phyloP scores from a whole-genome alignment of 305 asterid species.

The Caryopteris hybrid region DNA sequence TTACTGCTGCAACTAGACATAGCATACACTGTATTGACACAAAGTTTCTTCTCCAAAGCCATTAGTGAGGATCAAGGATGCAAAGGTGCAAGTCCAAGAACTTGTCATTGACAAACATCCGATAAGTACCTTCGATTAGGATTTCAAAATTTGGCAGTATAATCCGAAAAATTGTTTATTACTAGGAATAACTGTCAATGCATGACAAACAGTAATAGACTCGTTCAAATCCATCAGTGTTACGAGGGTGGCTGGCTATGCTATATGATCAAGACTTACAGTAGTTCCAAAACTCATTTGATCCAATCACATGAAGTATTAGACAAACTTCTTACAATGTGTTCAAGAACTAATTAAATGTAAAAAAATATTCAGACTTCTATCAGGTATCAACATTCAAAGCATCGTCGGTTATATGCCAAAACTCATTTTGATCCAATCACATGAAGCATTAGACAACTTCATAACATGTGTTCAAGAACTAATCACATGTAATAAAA shows the following conservation, averaged over 20 bases:
- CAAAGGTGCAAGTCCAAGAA: background rate
- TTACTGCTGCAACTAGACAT: background rate
- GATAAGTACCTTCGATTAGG: background rate
- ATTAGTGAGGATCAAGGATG: background rate
- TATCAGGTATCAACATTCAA: background rate
- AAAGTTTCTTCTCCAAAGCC: background rate
- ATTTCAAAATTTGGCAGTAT: background rate
- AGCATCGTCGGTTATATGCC: no score
- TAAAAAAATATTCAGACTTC: background rate
- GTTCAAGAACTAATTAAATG: background rate
- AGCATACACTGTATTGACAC: background rate
- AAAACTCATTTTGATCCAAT: no score
- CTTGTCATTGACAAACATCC: background rate
- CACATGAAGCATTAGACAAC: no score
- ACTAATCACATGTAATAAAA: no score
- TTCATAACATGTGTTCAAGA: no score
- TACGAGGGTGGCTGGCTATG: background rate
- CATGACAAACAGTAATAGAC: background rate
- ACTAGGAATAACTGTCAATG: background rate
- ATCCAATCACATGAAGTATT: background rate
- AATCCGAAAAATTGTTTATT: background rate
- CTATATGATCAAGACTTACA: background rate
- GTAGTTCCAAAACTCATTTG: background rate
- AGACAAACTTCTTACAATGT: background rate
- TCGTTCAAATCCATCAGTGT: background rate